Conservation (phyloP, 352 stramenopile genomes). For the Phytophthora hybrid region DNA sequence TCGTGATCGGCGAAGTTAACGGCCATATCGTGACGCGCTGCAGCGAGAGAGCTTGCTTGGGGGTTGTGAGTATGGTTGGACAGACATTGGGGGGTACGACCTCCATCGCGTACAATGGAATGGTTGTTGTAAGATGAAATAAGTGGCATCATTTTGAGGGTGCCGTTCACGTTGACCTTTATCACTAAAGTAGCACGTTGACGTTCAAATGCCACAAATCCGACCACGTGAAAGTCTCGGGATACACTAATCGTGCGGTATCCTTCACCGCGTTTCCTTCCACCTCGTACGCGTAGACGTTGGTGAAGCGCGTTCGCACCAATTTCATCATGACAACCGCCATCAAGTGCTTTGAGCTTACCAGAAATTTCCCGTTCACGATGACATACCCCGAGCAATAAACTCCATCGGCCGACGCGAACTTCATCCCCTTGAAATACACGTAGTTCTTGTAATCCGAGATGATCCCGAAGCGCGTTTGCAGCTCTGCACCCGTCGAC, state of each 20-base stretch:
- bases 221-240: slow-evolving; percentile 5
- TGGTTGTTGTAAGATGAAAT: not conserved
- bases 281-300: slow-evolving; percentile 41
- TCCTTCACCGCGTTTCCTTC: slow-evolving; percentile 33
- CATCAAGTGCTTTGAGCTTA: slow-evolving; percentile 35
- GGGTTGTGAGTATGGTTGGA: slow-evolving; percentile 10
- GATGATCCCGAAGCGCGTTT: slow-evolving; percentile 44
- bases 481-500: slow-evolving; percentile 39
- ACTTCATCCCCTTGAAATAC: slow-evolving; percentile 45
- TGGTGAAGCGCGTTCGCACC: slow-evolving; percentile 20
- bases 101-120: not conserved
- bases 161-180: not conserved
- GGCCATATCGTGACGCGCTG: slow-evolving; percentile 1
- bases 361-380: slow-evolving; percentile 38
- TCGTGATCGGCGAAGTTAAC: slow-evolving; percentile 8
- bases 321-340: slow-evolving; percentile 37
- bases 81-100: slow-evolving; percentile 1
- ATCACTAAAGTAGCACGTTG: not conserved
- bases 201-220: slow-evolving; percentile 20
- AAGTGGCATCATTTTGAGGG: not conserved
- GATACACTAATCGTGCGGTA: slow-evolving; percentile 18
- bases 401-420: slow-evolving; percentile 37
- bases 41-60: slow-evolving; percentile 8
- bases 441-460: slow-evolving; percentile 47
- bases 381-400: slow-evolving; percentile 44